Evolutionary conservation across 116 monocot species (phyloP).

Genomic region (Iris pallida): DNA sequence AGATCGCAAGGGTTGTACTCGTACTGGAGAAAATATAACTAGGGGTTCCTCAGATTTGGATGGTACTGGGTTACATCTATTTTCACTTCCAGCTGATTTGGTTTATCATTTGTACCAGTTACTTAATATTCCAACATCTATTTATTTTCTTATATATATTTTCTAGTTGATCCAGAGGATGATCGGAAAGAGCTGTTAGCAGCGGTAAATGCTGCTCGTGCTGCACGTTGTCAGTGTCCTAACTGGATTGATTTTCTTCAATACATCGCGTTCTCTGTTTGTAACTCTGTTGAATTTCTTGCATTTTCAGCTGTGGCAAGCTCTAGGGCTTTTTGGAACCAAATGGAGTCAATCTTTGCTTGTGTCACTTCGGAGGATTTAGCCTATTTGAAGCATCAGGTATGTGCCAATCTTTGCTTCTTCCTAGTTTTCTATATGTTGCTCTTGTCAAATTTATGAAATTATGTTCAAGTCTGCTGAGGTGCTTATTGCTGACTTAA

Average conservation of each 20-base stretch:
- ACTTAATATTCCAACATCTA: too few relatives aligned
- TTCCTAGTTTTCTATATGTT: conserved; percentile 5
- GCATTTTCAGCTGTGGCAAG: conserved; percentile 35
- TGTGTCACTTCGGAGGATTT: conserved; percentile 42
- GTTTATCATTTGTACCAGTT: too few relatives aligned
- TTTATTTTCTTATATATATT: background rate
- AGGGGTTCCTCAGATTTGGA: conserved; percentile 33
- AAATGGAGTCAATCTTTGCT: conserved; percentile 55
- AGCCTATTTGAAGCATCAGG: conserved; percentile 52
- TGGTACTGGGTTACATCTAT: conserved; percentile 29
- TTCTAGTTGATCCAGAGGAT: conserved; percentile 65
- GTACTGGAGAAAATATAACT: conserved; percentile 35
- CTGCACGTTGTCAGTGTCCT: conserved; percentile 33
- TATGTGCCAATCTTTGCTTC: conserved; percentile 1
- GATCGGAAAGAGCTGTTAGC: conserved; percentile 71
- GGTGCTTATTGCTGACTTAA: too few relatives aligned
- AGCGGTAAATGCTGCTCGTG: conserved; percentile 55
- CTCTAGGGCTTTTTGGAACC: conserved; percentile 71
- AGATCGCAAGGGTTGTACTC: conserved; percentile 58
- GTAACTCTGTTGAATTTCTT: conserved; percentile 7
- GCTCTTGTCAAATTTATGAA: background rate
- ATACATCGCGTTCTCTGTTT: background rate
- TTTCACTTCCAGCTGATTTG: too few relatives aligned
- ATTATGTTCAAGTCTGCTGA: too few relatives aligned
- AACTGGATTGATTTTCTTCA: background rate